These are phyloP conservation scores for Neophaeococcomyces mojaviensis DNA, from an alignment of 2,329 filamentous ascomycete species.

Conservation along the genomic window DNA sequence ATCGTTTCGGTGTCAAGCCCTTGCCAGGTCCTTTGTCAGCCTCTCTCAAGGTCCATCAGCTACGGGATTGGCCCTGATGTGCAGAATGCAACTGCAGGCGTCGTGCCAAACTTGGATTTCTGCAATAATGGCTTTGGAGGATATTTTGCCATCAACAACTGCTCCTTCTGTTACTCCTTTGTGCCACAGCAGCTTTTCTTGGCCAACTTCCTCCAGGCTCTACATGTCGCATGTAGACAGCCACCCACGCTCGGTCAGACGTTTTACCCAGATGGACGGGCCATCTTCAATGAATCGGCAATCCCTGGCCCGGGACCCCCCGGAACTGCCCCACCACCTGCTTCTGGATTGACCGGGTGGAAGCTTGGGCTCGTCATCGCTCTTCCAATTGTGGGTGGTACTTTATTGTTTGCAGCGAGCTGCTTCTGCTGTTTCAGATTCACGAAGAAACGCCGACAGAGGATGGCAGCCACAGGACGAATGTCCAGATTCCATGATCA, in stretches of 20 bases:
- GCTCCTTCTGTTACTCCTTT: constrained; percentile 37
- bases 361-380: constrained; percentile 36
- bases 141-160: constrained; percentile 35
- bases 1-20: constrained; percentile 34
- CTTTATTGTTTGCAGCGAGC: constrained; percentile 29
- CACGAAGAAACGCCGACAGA: constrained; percentile 35
- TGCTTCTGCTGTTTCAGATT: constrained; percentile 36
- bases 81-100: constrained; percentile 21
- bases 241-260: constrained; percentile 27
- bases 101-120: constrained; percentile 29
- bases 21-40: constrained; percentile 37
- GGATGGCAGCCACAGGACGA: constrained; percentile 22
- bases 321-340: constrained; percentile 19
- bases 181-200: constrained; percentile 34
- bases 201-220: constrained; percentile 39
- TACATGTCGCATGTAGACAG: constrained; percentile 40
- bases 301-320: constrained; percentile 28
- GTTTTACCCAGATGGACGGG: constrained; percentile 33
- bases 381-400: constrained; percentile 36
- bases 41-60: constrained; percentile 22
- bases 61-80: constrained; percentile 29
- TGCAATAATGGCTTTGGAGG: constrained; percentile 33
- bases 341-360: constrained; percentile 17
- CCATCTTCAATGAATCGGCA: constrained; percentile 35
- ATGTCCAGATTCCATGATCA: constrained; percentile 20